Evolutionary conservation across 768 basidiomycete genomes (phyloP).

Genomic region (Xanthoconium purpureum): DNA sequence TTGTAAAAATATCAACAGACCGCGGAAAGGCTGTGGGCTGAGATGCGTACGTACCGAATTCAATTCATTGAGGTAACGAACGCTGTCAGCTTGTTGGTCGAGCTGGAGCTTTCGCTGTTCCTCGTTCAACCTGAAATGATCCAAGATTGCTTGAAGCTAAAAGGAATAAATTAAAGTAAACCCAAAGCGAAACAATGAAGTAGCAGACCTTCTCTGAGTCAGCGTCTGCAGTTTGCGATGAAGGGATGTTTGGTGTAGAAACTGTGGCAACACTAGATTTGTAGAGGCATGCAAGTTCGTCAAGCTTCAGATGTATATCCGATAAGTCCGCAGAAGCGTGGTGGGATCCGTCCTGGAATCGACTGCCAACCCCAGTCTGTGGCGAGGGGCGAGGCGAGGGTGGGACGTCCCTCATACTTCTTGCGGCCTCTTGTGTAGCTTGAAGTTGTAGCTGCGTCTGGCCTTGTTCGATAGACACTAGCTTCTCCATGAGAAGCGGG

Average conservation of each 20-base stretch:
- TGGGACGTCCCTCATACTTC: constrained; percentile 13
- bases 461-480: constrained; percentile 30
- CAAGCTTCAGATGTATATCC: constrained; percentile 37
- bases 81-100: constrained; percentile 71
- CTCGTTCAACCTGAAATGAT: constrained; percentile 46
- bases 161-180: not conserved
- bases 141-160: constrained; percentile 45
- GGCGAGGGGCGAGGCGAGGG: not conserved
- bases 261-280: not conserved
- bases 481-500: constrained; percentile 35
- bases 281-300: constrained; percentile 32
- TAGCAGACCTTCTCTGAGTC: constrained; percentile 21
- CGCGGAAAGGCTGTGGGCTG: not conserved
- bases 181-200: not conserved
- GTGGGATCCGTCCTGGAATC: not conserved
- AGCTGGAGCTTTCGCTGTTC: constrained; percentile 46
- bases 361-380: not conserved
- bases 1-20: not conserved
- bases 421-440: constrained; percentile 5
- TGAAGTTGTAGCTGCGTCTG: constrained; percentile 19
- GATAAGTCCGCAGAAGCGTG: constrained; percentile 18
- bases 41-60: constrained; percentile 50
- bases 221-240: constrained; percentile 1
- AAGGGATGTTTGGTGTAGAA: not conserved
- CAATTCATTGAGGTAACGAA: constrained; percentile 75